Evolutionary conservation across 371 early-diverging fungal genomes (phyloP), one percentile per base, ranked within the genome.

Genomic region (Lichtheimia ornata): DNA sequence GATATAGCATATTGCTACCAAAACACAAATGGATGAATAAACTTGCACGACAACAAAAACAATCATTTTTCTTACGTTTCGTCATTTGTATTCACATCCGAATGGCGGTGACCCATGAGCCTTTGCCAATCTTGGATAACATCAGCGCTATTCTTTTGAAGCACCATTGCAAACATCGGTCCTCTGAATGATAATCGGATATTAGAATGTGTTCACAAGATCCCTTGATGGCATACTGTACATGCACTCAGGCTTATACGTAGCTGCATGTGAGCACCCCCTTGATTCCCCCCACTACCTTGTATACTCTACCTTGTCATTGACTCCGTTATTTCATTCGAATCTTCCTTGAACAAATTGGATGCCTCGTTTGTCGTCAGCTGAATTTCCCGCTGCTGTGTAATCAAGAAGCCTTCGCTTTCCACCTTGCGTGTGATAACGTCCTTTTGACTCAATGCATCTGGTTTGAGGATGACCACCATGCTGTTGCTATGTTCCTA

Each of bases 261-360:
- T 7, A 28, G 28, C 28, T 28, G 28, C 28, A 28, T 28, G 28
- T 7, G 4, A 28, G 28, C 28, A 7, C 28, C 35, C 35, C 35
- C 35, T 6, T 35, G 35, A 9, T 35, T 35, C 11, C 11, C 11
- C 35, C 11, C 9, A 9, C 2, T 35, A 9, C 2, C 35, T 35
- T 35, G 35, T 35, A 35, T 35, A 35, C 35, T 9, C 35, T 35
- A 35, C 35, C 9, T 35, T 35, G 9, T 9, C 35, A 11, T 35
- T 6, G 35, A 35, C 9, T 11, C 35, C 9, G 82, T 81, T 12
- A 93, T 72, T 5, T 90, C 84, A 7, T 83, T 72, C 60, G 76
- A 93, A 62, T 94, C 94, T 58, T 91, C 93, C 35, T 61, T 73
- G 66, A 93, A 94, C 58, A 94, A 92, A 40, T 68, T 67, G 56